These are phyloP conservation scores for Hymenoscyphus repandus DNA, from an alignment of 2,329 filamentous ascomycete genomes.

Conservation along the genomic window DNA sequence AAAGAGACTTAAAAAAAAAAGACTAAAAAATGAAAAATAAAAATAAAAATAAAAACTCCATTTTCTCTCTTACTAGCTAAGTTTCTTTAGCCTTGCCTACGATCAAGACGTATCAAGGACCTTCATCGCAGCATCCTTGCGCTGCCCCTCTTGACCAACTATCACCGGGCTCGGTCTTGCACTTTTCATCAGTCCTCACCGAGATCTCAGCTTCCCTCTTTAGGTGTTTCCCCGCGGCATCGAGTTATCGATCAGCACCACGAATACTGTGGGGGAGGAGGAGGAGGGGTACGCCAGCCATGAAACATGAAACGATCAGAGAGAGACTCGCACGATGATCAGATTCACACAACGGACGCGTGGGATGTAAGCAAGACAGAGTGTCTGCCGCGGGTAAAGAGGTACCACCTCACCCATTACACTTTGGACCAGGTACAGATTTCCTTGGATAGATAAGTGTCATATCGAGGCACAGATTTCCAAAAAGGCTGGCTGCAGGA, in stretches of 20 bases:
- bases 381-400: conserved; percentile 12
- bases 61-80: no score
- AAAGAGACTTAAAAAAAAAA: no score
- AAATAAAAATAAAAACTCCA: no score
- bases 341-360: not conserved
- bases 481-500: conserved; percentile 20
- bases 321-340: conserved; percentile 10
- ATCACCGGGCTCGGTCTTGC: no score
- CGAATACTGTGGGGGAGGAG: conserved; percentile 8
- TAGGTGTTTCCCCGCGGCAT: conserved; percentile 10
- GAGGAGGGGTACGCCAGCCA: conserved; percentile 10
- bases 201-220: conserved; percentile 7
- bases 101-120: no score
- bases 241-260: no score
- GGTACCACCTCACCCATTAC: conserved; percentile 9
- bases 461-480: conserved; percentile 8
- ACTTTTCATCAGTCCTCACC: no score
- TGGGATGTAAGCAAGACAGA: conserved; percentile 3
- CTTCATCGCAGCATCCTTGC: no score
- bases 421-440: not conserved
- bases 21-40: no score
- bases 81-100: no score
- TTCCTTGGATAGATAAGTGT: conserved; percentile 6
- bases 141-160: not conserved
- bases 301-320: conserved; percentile 21